A percentile compares a stretch with the other conserved stretches of the same genome.
These are phyloP conservation scores for Fagopyrum tataricum DNA, from an alignment of 148 eudicot genomes.

Conservation along the genomic window DNA sequence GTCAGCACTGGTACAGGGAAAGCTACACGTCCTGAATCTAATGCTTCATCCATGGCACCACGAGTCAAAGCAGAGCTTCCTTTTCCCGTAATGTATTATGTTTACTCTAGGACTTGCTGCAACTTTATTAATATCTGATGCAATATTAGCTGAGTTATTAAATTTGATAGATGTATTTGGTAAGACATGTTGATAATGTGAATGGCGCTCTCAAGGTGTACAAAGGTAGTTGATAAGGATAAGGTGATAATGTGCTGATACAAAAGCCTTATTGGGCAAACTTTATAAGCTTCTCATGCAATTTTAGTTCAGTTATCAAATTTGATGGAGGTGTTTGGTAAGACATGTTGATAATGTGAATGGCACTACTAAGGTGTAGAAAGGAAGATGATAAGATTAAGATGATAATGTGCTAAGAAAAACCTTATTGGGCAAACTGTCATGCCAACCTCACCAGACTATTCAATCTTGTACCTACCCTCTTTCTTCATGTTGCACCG, in stretches of 20 bases:
- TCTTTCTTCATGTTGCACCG: neutral
- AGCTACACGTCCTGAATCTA: slow-evolving; percentile 56
- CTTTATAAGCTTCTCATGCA: neutral
- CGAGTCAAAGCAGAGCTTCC: slow-evolving; percentile 92
- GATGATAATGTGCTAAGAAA: neutral
- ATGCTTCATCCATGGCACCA: slow-evolving; percentile 47
- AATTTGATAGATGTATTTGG: neutral
- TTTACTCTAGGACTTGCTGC: slow-evolving; percentile 9
- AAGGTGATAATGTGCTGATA: neutral
- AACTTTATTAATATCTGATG: neutral
- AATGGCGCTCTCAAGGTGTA: neutral
- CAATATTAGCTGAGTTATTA: neutral
- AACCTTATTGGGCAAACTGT: neutral
- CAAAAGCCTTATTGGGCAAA: neutral
- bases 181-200: neutral
- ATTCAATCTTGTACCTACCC: neutral
- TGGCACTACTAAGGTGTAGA: neutral
- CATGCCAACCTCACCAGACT: neutral
- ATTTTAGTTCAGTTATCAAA: neutral
- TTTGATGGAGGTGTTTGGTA: neutral
- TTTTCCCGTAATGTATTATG: slow-evolving; percentile 67
- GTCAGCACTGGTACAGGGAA: slow-evolving; percentile 54
- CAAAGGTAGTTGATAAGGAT: neutral
- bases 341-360: neutral
- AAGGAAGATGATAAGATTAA: neutral